phyloP scores from a whole-genome alignment of 768 basidiomycete species.

The Piloderma croceum region DNA sequence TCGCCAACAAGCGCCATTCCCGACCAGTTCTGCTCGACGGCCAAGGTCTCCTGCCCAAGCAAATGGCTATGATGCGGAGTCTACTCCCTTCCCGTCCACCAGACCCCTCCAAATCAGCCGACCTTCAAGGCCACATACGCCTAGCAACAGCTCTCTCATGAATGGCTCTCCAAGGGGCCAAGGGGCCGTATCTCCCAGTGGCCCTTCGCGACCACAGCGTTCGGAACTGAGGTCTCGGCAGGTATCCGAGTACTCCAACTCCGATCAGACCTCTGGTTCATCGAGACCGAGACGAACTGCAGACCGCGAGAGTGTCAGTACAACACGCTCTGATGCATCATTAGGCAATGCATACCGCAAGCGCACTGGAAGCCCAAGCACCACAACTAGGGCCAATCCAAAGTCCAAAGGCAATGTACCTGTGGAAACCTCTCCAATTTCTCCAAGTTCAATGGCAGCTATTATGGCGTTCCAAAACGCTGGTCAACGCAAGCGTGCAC shows the following conservation, averaged over 20 bases:
- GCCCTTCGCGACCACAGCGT: conserved; percentile 60
- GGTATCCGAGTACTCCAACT: conserved; percentile 46
- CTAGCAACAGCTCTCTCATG: conserved; percentile 35
- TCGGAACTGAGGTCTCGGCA: conserved; percentile 58
- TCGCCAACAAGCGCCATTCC: conserved; percentile 56
- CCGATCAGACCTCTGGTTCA: conserved; percentile 44
- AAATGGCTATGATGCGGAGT: conserved; percentile 34
- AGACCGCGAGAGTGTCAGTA: conserved; percentile 45
- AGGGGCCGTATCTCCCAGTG: conserved; percentile 36
- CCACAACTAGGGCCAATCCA: conserved; percentile 18
- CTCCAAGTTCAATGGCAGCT: neutral
- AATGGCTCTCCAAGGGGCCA: conserved; percentile 31
- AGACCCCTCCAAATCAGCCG: conserved; percentile 60
- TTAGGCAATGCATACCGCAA: conserved; percentile 22
- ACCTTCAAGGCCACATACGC: conserved; percentile 49
- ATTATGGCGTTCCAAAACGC: conserved; percentile 69
- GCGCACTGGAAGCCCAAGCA: conserved; percentile 23
- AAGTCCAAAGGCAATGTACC: no score
- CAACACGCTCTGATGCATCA: conserved; percentile 42
- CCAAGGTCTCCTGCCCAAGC: conserved; percentile 40
- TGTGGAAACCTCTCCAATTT: neutral
- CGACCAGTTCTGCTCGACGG: conserved; percentile 38
- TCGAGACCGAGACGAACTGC: conserved; percentile 30
- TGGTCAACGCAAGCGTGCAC: conserved; percentile 50
- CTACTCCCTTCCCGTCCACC: conserved; percentile 34